Evolutionary conservation across 2,329 filamentous ascomycete species (phyloP).

Genomic region (Trichoderma sp.): DNA sequence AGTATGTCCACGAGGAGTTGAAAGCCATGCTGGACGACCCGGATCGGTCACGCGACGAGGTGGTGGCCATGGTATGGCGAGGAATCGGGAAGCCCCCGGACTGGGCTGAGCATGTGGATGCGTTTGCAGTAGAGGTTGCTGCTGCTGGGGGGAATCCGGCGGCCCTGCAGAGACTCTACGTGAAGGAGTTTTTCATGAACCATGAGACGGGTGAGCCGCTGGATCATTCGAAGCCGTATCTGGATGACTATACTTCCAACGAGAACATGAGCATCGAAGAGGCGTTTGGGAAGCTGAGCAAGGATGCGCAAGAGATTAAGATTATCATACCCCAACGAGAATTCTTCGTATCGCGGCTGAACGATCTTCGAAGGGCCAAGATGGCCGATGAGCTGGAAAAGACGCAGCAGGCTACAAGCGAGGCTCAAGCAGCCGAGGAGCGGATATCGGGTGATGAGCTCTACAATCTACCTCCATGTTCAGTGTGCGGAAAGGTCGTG

Average conservation of each 20-base stretch:
- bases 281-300: constrained; percentile 34
- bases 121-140: constrained; percentile 34
- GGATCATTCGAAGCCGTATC: constrained; percentile 38
- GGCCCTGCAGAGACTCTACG: constrained; percentile 39
- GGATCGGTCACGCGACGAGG: constrained; percentile 36
- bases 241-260: constrained; percentile 36
- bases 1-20: constrained; percentile 33
- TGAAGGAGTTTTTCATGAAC: constrained; percentile 42
- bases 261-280: constrained; percentile 32
- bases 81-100: constrained; percentile 35
- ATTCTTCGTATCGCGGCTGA: constrained; percentile 39
- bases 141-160: constrained; percentile 31
- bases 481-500: constrained; percentile 37
- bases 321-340: constrained; percentile 38
- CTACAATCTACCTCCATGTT: constrained; percentile 40
- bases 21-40: constrained; percentile 38
- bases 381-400: constrained; percentile 48
- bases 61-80: constrained; percentile 37
- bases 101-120: constrained; percentile 35
- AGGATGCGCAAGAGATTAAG: constrained; percentile 32
- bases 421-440: constrained; percentile 31
- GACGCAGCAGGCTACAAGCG: constrained; percentile 38
- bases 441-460: constrained; percentile 32
- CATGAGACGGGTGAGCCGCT: constrained; percentile 33
- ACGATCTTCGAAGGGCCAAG: constrained; percentile 48